Conservation (phyloP, 805 yeast species). For the Henningerozyma blattae region DNA sequence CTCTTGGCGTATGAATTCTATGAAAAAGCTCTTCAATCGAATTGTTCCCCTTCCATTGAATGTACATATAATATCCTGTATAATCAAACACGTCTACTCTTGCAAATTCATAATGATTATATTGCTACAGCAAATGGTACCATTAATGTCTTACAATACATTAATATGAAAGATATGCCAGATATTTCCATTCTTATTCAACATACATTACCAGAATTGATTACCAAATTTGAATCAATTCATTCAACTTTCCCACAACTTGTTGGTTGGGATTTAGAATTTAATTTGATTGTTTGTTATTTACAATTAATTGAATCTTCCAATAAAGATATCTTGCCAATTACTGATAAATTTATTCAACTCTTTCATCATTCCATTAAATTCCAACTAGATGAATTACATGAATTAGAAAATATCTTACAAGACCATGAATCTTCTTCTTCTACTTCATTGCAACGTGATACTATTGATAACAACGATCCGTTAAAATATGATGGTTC, state of each 20-base stretch:
- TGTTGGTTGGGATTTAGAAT: constrained; percentile 22
- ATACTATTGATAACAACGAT: constrained; percentile 1
- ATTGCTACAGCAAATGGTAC: constrained; percentile 18
- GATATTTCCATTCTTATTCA: constrained; percentile 6
- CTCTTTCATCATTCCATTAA: constrained; percentile 9
- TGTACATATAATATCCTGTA: constrained; percentile 26
- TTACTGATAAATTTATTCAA: constrained; percentile 9
- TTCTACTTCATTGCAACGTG: background rate
- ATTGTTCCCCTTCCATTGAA: constrained; percentile 13
- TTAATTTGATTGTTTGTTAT: constrained; percentile 19
- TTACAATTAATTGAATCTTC: constrained; percentile 14
- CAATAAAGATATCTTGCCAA: constrained; percentile 7
- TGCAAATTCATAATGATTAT: constrained; percentile 20
- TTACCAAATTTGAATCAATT: constrained; percentile 12
- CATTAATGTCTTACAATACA: constrained; percentile 19
- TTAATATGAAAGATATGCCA: constrained; percentile 15
- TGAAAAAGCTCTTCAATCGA: constrained; percentile 24
- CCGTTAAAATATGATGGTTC: constrained; percentile 7
- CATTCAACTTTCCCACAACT: constrained; percentile 5
- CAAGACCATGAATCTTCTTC: background rate
- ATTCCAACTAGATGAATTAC: constrained; percentile 12
- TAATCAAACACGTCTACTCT: constrained; percentile 20
- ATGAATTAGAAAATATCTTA: constrained; percentile 1
- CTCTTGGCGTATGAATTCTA: constrained; percentile 15
- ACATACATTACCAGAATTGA: constrained; percentile 10